Conservation (phyloP, 2,329 filamentous ascomycete species). For the Ophiosphaerella korrae region DNA sequence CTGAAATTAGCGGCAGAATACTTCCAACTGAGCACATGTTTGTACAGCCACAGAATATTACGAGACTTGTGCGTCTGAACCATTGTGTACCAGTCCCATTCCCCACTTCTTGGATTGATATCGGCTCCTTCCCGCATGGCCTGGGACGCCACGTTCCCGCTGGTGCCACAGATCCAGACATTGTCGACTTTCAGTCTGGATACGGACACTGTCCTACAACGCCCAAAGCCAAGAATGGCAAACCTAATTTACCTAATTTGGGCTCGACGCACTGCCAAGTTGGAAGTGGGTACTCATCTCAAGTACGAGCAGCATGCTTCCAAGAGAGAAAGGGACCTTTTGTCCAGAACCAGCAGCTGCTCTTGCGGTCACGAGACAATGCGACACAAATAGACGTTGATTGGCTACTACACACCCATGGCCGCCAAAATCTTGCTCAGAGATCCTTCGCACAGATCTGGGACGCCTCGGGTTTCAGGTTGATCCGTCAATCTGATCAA, state of each 20-base stretch:
- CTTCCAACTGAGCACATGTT: background rate
- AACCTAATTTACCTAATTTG: background rate
- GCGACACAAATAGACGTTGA: constrained; percentile 10
- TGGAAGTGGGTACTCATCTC: background rate
- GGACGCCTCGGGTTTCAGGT: constrained; percentile 42
- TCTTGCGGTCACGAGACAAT: constrained; percentile 10
- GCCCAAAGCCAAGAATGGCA: background rate
- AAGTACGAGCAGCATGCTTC: background rate
- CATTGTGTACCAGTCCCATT: background rate
- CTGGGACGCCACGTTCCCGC: constrained; percentile 6
- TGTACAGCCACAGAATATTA: background rate
- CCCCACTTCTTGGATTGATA: constrained; percentile 1
- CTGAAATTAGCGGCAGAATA: background rate
- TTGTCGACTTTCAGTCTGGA: constrained; percentile 1
- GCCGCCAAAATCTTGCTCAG: constrained; percentile 32
- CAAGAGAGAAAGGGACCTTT: constrained; percentile 1
- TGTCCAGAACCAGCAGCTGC: constrained; percentile 7
- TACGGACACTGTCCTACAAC: background rate
- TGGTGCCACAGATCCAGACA: constrained; percentile 7
- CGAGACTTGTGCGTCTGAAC: constrained; percentile 5
- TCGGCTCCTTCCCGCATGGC: constrained; percentile 8
- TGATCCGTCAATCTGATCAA: constrained; percentile 34
- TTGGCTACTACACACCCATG: constrained; percentile 29
- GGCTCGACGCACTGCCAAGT: background rate
- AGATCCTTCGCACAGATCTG: constrained; percentile 40